phyloP scores from a whole-genome alignment of 305 asterid genomes.

The Fraxinus velutina region DNA sequence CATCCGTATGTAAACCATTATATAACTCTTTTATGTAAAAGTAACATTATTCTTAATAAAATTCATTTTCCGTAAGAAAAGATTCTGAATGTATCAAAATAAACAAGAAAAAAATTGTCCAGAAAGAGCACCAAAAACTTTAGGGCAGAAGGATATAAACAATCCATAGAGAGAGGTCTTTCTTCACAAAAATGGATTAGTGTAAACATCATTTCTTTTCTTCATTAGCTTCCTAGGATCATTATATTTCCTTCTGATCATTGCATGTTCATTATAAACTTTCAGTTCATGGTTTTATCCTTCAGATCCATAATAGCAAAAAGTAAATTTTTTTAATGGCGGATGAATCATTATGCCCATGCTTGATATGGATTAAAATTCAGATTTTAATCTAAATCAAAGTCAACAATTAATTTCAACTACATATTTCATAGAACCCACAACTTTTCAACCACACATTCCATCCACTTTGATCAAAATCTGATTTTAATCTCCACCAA shows the following conservation, averaged over 20 bases:
- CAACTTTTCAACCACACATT: background rate
- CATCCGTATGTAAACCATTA: background rate
- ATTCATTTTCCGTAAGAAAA: background rate
- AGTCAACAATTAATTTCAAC: background rate
- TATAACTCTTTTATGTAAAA: no score
- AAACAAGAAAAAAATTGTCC: background rate
- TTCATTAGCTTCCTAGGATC: background rate
- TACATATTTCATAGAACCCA: background rate
- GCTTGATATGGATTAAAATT: background rate
- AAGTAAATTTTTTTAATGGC: background rate
- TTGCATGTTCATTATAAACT: background rate
- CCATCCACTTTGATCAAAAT: background rate
- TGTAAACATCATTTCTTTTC: background rate
- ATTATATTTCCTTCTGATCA: background rate
- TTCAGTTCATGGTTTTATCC: background rate
- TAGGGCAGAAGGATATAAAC: background rate
- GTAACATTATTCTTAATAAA: no score
- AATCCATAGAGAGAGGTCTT: background rate
- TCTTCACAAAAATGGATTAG: background rate
- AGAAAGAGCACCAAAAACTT: background rate
- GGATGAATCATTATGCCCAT: background rate
- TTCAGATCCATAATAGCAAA: background rate
- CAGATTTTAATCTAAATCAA: background rate
- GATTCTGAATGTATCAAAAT: background rate
- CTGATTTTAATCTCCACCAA: background rate